Evolutionary conservation across 2,329 filamentous ascomycete genomes (phyloP).

Genomic region (Zarea fungicola): DNA sequence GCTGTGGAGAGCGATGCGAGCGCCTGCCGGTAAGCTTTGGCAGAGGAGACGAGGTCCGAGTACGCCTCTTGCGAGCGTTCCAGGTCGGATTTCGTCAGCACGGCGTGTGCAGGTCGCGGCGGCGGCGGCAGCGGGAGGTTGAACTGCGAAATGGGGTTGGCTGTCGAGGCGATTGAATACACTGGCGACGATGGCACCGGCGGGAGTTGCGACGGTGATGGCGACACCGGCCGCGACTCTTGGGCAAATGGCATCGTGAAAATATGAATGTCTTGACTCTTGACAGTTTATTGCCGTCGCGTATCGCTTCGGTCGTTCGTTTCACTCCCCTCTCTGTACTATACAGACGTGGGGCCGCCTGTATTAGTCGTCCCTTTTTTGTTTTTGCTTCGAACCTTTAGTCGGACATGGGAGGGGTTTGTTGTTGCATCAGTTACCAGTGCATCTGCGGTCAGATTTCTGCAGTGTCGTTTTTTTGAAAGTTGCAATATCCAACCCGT

Average conservation of each 20-base stretch:
- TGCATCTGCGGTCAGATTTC: no score
- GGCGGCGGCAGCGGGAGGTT: constrained; percentile 57
- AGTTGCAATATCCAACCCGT: not conserved
- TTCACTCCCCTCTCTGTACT: constrained; percentile 5
- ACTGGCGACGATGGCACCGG: constrained; percentile 59
- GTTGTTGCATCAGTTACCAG: no score
- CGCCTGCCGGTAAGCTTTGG: constrained; percentile 59
- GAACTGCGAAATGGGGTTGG: constrained; percentile 54
- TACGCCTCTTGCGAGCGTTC: constrained; percentile 59
- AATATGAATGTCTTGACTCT: not conserved
- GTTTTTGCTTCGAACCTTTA: constrained; percentile 6
- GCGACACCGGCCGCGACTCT: constrained; percentile 37
- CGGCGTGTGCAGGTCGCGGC: constrained; percentile 50
- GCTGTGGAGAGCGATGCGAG: constrained; percentile 56
- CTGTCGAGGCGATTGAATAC: constrained; percentile 58
- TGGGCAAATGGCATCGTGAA: constrained; percentile 28
- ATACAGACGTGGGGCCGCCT: constrained; percentile 3
- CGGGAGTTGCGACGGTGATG: constrained; percentile 51
- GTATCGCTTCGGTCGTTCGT: not conserved
- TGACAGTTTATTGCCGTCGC: constrained; percentile 2
- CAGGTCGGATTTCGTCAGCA: constrained; percentile 60
- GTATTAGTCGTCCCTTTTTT: constrained; percentile 4
- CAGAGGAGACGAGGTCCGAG: constrained; percentile 54
- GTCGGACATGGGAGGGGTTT: constrained; percentile 1
- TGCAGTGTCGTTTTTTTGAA: no score